A percentile compares a stretch with the other conserved stretches of the same genome.
These are phyloP conservation scores for Dendrocalamus sinicus DNA, from an alignment of 176 grass and related monocot genomes.

Conservation along the genomic window DNA sequence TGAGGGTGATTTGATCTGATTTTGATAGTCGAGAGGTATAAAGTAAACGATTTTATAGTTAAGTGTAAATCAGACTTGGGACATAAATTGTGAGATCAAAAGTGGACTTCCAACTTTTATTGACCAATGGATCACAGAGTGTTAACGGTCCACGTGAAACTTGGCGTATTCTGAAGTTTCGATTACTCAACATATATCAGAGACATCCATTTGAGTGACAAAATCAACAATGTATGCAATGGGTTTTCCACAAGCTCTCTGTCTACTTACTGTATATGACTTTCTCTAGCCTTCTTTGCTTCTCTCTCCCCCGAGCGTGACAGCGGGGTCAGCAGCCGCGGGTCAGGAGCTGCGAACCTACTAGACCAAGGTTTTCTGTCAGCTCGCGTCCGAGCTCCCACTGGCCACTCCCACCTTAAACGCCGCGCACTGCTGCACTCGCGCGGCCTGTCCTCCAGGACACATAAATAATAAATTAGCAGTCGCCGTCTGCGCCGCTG, in stretches of 20 bases:
- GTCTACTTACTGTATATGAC: background rate
- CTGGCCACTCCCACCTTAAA: background rate
- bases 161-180: background rate
- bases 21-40: too few species aligned
- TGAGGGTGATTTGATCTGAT: too few species aligned
- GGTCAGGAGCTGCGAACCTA: background rate
- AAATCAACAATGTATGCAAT: too few species aligned
- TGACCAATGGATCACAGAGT: background rate
- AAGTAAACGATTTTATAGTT: too few species aligned
- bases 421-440: background rate
- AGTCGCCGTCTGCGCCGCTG: constrained; percentile 1
- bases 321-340: background rate
- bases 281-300: background rate
- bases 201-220: background rate
- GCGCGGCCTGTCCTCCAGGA: background rate
- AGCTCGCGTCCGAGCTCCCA: background rate
- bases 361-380: background rate
- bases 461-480: constrained; percentile 26
- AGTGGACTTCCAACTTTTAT: too few species aligned
- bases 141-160: background rate
- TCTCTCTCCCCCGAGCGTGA: background rate
- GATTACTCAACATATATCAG: background rate
- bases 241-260: too few species aligned
- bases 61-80: too few species aligned
- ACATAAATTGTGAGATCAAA: too few species aligned